Percentiles rank a stretch among this genome's conserved stretches.
phyloP scores from a whole-genome alignment of 331 rosid species.

The Telfairia occidentalis region DNA sequence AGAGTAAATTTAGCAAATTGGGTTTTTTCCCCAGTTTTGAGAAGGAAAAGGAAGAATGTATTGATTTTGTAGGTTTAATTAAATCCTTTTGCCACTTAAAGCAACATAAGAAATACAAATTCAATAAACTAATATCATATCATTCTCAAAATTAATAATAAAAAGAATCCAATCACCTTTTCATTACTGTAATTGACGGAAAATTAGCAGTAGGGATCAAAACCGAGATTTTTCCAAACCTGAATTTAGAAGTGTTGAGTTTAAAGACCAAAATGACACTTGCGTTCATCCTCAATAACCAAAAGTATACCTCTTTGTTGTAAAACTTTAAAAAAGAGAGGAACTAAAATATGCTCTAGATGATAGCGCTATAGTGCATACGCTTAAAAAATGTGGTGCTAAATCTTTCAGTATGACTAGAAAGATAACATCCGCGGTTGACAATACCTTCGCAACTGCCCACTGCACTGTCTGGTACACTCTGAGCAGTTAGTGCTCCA shows the following conservation, averaged over 20 bases:
- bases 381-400: background rate
- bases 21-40: too few relatives aligned
- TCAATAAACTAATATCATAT: background rate
- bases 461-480: background rate
- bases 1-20: too few relatives aligned
- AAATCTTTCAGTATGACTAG: background rate
- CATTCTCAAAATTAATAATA: background rate
- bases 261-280: background rate
- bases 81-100: too few relatives aligned
- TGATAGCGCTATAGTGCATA: background rate
- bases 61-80: too few relatives aligned
- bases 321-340: background rate
- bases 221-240: background rate
- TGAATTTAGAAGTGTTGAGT: background rate
- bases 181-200: background rate
- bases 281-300: background rate
- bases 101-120: too few relatives aligned
- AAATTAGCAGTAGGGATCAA: background rate
- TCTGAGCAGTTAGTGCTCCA: background rate
- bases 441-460: background rate
- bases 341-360: background rate
- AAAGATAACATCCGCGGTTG: background rate
- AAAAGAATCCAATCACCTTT: background rate
- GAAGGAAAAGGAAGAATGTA: too few relatives aligned
- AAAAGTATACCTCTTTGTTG: background rate